Evolutionary conservation across 1,139 yeast genomes (phyloP).

Genomic region (Debaryomycetaceae sp.): DNA sequence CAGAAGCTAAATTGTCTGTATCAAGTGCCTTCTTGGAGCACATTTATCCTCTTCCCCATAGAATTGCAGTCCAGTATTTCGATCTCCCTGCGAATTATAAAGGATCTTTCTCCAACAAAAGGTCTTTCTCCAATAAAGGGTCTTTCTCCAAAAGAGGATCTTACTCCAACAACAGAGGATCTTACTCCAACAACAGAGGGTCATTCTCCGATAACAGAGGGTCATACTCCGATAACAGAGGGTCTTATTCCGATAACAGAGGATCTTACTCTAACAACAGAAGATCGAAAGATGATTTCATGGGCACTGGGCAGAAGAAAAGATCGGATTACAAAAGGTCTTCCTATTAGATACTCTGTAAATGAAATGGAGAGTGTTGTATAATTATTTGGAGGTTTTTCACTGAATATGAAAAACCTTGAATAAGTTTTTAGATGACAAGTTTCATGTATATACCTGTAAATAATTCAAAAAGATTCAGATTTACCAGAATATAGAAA

Average conservation of each 20-base stretch:
- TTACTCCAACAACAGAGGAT: no score
- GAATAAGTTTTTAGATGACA: not conserved
- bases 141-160: no score
- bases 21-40: conserved; percentile 8
- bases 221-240: no score
- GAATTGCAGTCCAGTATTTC: conserved; percentile 17
- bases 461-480: not conserved
- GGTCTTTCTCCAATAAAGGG: no score
- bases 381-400: not conserved
- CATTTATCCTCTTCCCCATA: conserved; percentile 10
- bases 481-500: no score
- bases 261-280: conserved; percentile 10
- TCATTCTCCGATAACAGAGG: no score
- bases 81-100: conserved; percentile 20
- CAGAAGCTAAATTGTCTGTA: conserved; percentile 11
- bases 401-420: not conserved
- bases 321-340: not conserved
- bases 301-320: conserved; percentile 3
- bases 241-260: not conserved
- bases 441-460: not conserved
- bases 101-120: no score
- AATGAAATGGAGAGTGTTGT: not conserved
- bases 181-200: no score
- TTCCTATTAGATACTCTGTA: not conserved
- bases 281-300: conserved; percentile 12